These are phyloP conservation scores for Litchi chinensis DNA, from an alignment of 345 rosid species.

Conservation along the genomic window DNA sequence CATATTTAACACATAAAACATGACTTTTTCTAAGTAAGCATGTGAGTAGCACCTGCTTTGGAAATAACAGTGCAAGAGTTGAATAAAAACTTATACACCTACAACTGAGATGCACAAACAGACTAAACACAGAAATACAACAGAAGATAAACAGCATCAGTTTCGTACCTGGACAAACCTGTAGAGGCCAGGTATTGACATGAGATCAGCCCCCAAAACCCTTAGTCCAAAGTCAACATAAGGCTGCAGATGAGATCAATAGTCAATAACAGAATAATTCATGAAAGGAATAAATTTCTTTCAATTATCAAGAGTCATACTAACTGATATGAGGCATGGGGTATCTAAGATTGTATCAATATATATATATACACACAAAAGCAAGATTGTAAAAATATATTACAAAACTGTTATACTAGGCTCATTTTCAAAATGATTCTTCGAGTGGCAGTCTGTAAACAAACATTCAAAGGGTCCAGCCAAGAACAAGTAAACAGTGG, in stretches of 20 bases:
- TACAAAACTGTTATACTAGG: too few relatives aligned
- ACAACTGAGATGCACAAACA: neutral
- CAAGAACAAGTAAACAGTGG: neutral
- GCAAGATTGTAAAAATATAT: neutral
- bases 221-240: slow-evolving; percentile 94
- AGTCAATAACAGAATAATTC: slow-evolving; percentile 13
- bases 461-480: slow-evolving; percentile 3
- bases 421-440: neutral
- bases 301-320: neutral
- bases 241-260: slow-evolving; percentile 57
- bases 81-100: neutral
- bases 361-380: neutral
- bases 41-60: neutral
- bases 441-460: slow-evolving; percentile 10
- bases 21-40: neutral
- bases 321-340: neutral
- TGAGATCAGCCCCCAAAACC: slow-evolving; percentile 93
- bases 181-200: slow-evolving; percentile 97
- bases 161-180: slow-evolving; percentile 80
- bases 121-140: slow-evolving; percentile 11
- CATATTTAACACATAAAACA: neutral
- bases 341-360: neutral
- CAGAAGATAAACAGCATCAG: neutral
- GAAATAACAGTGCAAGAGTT: neutral
- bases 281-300: neutral